phyloP scores from a whole-genome alignment of 805 yeast genomes.

The Cyberlindnera lachancei region DNA sequence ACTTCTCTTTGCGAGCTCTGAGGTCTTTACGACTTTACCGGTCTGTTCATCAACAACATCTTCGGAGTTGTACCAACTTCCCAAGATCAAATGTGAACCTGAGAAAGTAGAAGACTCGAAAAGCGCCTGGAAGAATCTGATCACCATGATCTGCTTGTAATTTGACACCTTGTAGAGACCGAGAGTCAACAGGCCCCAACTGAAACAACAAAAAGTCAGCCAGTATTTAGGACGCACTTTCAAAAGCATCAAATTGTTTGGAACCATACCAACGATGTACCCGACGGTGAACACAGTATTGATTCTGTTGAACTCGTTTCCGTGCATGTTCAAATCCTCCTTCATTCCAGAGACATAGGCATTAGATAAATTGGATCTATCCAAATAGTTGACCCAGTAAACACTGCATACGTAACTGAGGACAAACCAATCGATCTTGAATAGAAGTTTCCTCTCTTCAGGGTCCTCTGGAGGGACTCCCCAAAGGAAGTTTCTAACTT shows the following conservation, averaged over 20 bases:
- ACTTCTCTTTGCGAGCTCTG: conserved; percentile 41
- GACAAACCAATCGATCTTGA: conserved; percentile 22
- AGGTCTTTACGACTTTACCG: conserved; percentile 20
- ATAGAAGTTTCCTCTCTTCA: conserved; percentile 14
- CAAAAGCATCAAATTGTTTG: conserved; percentile 47
- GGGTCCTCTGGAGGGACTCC: conserved; percentile 20
- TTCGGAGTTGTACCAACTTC: conserved; percentile 42
- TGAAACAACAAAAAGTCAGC: conserved; percentile 44
- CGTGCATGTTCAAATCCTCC: conserved; percentile 41
- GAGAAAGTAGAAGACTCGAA: conserved; percentile 52
- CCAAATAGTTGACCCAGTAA: conserved; percentile 44
- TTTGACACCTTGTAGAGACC: conserved; percentile 41
- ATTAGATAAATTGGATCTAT: conserved; percentile 45
- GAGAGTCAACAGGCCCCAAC: conserved; percentile 52
- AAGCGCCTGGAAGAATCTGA: conserved; percentile 54
- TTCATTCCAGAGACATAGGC: conserved; percentile 68
- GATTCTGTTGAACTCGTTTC: conserved; percentile 42
- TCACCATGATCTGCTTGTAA: conserved; percentile 43
- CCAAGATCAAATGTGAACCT: conserved; percentile 48
- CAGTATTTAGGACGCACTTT: conserved; percentile 50
- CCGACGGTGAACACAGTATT: conserved; percentile 56
- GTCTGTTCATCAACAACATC: conserved; percentile 19
- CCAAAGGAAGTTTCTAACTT: conserved; percentile 18
- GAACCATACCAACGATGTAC: conserved; percentile 53
- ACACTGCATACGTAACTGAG: conserved; percentile 17